These are phyloP conservation scores for Neocatenulostroma microsporum DNA, from an alignment of 2,329 filamentous ascomycete species.

Conservation along the genomic window DNA sequence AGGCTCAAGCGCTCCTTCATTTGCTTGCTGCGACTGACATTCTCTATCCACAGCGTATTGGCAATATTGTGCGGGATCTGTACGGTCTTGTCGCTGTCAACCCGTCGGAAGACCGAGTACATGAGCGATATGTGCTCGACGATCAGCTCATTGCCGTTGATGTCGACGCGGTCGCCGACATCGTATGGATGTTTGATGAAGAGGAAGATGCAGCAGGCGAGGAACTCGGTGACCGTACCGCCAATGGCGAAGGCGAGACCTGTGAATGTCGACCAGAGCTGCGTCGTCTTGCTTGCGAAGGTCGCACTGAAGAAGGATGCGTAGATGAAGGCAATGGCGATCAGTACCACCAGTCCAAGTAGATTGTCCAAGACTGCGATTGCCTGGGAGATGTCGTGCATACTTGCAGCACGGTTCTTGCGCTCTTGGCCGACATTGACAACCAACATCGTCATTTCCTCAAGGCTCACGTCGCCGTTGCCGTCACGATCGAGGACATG, in stretches of 20 bases:
- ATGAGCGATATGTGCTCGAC: slow-evolving; percentile 29
- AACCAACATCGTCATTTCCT: slow-evolving; percentile 28
- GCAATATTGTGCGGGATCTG: slow-evolving; percentile 32
- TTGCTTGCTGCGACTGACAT: slow-evolving; percentile 28
- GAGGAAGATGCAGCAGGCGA: slow-evolving; percentile 95
- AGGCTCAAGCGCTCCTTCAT: slow-evolving; percentile 30
- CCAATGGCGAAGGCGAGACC: slow-evolving; percentile 81
- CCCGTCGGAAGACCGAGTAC: slow-evolving; percentile 27
- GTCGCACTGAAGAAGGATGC: slow-evolving; percentile 26
- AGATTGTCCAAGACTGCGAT: slow-evolving; percentile 30
- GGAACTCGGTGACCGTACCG: slow-evolving; percentile 83
- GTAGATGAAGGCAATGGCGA: slow-evolving; percentile 27
- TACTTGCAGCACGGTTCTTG: slow-evolving; percentile 24
- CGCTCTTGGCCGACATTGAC: slow-evolving; percentile 24
- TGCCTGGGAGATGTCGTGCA: slow-evolving; percentile 29
- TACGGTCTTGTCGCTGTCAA: slow-evolving; percentile 23
- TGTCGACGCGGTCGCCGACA: slow-evolving; percentile 30
- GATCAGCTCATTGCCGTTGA: slow-evolving; percentile 22
- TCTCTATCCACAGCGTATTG: slow-evolving; percentile 33
- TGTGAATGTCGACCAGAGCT: slow-evolving; percentile 22
- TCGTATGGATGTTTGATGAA: slow-evolving; percentile 98
- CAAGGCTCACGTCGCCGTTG: slow-evolving; percentile 29
- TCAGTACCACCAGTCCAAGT: slow-evolving; percentile 23
- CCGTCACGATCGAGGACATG: slow-evolving; percentile 25
- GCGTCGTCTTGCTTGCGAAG: slow-evolving; percentile 19